phyloP scores from a whole-genome alignment of 257 asterid genomes.

The Dorcoceras hygrometricum region DNA sequence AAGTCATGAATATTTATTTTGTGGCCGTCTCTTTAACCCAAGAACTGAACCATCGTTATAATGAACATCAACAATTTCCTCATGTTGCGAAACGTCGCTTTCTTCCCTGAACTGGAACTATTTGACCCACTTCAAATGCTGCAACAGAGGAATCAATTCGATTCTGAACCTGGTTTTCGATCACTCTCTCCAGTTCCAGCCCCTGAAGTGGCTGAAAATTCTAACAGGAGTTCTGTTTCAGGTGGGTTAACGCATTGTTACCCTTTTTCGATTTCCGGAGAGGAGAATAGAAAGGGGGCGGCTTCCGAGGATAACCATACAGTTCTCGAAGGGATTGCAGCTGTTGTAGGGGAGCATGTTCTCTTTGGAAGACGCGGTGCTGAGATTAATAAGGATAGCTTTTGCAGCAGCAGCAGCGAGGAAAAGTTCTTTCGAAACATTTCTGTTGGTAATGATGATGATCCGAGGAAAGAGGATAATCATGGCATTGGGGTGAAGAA shows the following conservation, averaged over 20 bases:
- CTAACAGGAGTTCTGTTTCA: conserved; percentile 1
- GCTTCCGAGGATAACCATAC: conserved; percentile 22
- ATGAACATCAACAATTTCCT: conserved; percentile 24
- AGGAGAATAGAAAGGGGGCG: neutral
- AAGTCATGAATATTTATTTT: conserved; percentile 14
- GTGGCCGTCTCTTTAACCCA: neutral
- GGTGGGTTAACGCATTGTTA: neutral
- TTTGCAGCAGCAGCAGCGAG: neutral
- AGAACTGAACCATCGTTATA: conserved; percentile 9
- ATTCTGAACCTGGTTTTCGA: neutral
- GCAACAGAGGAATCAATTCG: conserved; percentile 18
- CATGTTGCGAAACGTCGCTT: conserved; percentile 23
- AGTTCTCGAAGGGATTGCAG: conserved; percentile 80
- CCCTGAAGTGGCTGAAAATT: conserved; percentile 6
- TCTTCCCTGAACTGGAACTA: conserved; percentile 27
- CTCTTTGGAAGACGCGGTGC: conserved; percentile 42
- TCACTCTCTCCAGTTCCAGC: conserved; percentile 25
- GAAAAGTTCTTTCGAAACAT: neutral
- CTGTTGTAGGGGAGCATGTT: conserved; percentile 71
- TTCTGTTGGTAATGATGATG: neutral
- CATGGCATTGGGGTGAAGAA: conserved; percentile 23
- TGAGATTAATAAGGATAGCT: neutral
- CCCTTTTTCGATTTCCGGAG: neutral
- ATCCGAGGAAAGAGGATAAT: neutral
- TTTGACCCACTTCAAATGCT: conserved; percentile 13